Evolutionary conservation across 345 rosid genomes (phyloP).

Genomic region (Limnanthes douglasii): DNA sequence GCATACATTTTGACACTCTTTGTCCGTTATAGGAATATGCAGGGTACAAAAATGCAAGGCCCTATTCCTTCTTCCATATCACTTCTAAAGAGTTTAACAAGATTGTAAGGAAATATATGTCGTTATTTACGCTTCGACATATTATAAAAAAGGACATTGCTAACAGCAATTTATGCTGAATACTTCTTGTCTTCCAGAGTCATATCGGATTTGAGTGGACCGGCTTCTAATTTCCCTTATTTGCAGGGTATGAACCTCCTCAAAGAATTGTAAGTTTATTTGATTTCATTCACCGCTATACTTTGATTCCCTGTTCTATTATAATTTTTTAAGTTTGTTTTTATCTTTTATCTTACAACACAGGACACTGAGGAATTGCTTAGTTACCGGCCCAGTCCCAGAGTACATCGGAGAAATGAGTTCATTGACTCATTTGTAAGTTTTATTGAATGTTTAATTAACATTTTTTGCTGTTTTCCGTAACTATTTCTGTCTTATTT

Average conservation of each 20-base stretch:
- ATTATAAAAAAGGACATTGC: no score
- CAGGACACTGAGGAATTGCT: constrained; percentile 60
- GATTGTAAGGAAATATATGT: constrained; percentile 53
- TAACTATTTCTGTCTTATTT: no score
- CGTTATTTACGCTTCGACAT: no score
- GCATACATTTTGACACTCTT: background rate
- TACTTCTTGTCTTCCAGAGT: constrained; percentile 22
- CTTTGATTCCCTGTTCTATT: constrained; percentile 3
- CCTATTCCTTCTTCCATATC: constrained; percentile 69
- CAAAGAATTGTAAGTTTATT: constrained; percentile 32
- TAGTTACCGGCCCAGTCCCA: constrained; percentile 35
- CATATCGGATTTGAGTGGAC: constrained; percentile 49
- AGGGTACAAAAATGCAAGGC: constrained; percentile 80
- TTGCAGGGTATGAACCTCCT: constrained; percentile 13
- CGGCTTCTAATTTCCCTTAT: constrained; percentile 35
- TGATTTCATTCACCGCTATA: background rate
- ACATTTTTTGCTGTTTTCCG: no score
- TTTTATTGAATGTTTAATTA: no score
- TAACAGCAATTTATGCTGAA: background rate
- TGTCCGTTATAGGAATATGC: constrained; percentile 37
- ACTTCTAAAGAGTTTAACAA: constrained; percentile 23
- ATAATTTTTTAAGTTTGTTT: background rate
- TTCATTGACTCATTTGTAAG: constrained; percentile 31
- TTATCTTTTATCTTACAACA: constrained; percentile 5
- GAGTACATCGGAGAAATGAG: constrained; percentile 22